phyloP scores from a whole-genome alignment of 305 asterid genomes.

The Andrographis paniculata region DNA sequence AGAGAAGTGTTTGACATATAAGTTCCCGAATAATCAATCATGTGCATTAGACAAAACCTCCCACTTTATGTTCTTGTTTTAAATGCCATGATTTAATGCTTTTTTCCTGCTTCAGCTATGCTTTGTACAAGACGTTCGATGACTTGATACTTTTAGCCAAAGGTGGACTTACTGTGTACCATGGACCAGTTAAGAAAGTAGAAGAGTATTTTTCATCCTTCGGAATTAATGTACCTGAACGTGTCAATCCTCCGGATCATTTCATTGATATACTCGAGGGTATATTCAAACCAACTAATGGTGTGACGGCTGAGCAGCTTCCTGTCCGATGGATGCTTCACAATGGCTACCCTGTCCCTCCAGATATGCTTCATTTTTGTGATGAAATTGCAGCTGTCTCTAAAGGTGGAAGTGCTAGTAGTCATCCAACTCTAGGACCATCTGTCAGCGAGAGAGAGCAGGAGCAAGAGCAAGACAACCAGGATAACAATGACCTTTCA shows the following conservation, averaged over 20 bases:
- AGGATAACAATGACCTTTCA: conserved; percentile 40
- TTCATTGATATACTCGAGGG: conserved; percentile 97
- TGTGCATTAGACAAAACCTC: conserved; percentile 8
- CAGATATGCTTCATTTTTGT: conserved; percentile 81
- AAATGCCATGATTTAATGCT: conserved; percentile 6
- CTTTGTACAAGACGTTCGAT: conserved; percentile 95
- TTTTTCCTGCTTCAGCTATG: conserved; percentile 59
- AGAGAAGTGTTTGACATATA: too few relatives aligned
- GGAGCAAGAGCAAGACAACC: conserved; percentile 4
- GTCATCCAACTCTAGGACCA: conserved; percentile 26
- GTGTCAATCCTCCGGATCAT: conserved; percentile 96
- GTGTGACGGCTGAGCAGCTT: conserved; percentile 65
- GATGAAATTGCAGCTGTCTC: conserved; percentile 69
- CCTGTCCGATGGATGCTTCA: conserved; percentile 99
- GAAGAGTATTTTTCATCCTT: conserved; percentile 83
- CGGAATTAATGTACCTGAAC: conserved; percentile 80
- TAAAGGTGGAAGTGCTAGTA: conserved; percentile 30
- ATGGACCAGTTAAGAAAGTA: conserved; percentile 89
- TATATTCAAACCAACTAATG: conserved; percentile 55
- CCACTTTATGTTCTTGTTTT: conserved; percentile 3
- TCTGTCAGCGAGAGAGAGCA: conserved; percentile 17
- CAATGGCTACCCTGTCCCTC: conserved; percentile 89
- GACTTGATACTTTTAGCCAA: conserved; percentile 93
- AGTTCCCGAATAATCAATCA: too few relatives aligned
- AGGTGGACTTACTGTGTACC: conserved; percentile 93